Evolutionary conservation across 192 early-diverging fungal species (phyloP).

Genomic region (Umbelopsis sp.): DNA sequence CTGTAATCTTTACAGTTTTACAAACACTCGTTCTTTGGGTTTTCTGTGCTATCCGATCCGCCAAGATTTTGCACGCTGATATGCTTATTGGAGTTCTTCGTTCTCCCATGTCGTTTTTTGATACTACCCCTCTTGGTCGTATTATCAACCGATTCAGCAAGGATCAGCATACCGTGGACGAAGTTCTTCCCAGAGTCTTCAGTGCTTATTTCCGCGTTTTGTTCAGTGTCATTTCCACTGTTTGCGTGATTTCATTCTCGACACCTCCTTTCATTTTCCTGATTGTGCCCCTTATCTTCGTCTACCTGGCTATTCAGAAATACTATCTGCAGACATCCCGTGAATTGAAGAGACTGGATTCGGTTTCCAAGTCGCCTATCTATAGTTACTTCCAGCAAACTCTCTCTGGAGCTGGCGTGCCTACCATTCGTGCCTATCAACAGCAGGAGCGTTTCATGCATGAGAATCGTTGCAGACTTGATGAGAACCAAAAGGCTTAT

Average conservation of each 20-base stretch:
- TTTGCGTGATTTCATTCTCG: conserved; percentile 46
- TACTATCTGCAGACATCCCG: conserved; percentile 76
- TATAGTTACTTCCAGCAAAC: conserved; percentile 75
- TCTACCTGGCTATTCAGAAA: conserved; percentile 52
- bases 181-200: conserved; percentile 63
- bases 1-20: conserved; percentile 64
- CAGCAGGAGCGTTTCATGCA: conserved; percentile 67
- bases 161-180: conserved; percentile 82
- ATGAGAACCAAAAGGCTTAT: conserved; percentile 79
- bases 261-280: conserved; percentile 52
- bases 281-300: conserved; percentile 48
- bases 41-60: conserved; percentile 79
- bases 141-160: conserved; percentile 90
- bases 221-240: conserved; percentile 44
- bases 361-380: conserved; percentile 79
- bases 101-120: conserved; percentile 79
- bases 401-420: conserved; percentile 51
- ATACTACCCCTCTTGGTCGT: conserved; percentile 79
- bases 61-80: conserved; percentile 67
- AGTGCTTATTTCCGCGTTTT: conserved; percentile 48
- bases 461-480: conserved; percentile 71
- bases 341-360: conserved; percentile 83
- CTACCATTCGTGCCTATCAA: conserved; percentile 71
- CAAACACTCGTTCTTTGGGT: conserved; percentile 80
- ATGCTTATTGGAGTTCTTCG: conserved; percentile 59